phyloP scores from a whole-genome alignment of 208 protist genomes.

The Leishmania lainsoni region DNA sequence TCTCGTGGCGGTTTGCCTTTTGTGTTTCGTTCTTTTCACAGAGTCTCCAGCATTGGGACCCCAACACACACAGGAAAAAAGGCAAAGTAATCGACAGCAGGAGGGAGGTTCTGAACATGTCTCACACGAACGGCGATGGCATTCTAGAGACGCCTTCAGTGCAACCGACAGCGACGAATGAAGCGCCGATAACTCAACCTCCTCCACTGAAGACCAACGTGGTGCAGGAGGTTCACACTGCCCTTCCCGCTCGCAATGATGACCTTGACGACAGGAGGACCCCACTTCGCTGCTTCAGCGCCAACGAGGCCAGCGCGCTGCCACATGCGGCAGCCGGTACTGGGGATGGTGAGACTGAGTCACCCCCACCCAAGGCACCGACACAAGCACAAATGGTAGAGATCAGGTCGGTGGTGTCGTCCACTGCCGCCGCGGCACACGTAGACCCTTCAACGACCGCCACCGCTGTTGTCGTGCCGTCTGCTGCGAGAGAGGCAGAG shows the following conservation, averaged over 20 bases:
- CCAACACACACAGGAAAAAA: not conserved
- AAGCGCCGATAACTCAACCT: not conserved
- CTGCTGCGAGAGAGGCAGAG: not conserved
- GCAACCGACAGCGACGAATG: not conserved
- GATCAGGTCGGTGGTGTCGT: not conserved
- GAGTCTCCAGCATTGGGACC: not conserved
- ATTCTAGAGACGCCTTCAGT: not conserved
- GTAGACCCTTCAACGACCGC: slow-evolving; percentile 7
- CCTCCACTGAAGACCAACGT: not conserved
- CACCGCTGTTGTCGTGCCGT: not conserved
- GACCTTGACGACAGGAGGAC: not conserved
- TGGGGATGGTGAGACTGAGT: slow-evolving; percentile 10
- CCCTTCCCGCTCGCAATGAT: not conserved
- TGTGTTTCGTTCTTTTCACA: not conserved
- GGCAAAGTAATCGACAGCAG: not conserved
- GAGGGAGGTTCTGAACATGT: slow-evolving; percentile 1
- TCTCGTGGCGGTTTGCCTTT: too few species aligned
- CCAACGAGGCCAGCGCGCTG: not conserved
- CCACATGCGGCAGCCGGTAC: not conserved
- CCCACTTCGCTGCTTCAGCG: not conserved
- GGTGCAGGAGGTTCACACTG: not conserved
- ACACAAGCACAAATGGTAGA: slow-evolving; percentile 21
- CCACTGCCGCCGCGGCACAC: slow-evolving; percentile 4
- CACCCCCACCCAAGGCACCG: slow-evolving; percentile 26
- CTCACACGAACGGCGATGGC: not conserved